Evolutionary conservation across 2,329 filamentous ascomycete genomes (phyloP), one percentile per base, ranked within the genome.

Genomic region (Alternaria arbusti): DNA sequence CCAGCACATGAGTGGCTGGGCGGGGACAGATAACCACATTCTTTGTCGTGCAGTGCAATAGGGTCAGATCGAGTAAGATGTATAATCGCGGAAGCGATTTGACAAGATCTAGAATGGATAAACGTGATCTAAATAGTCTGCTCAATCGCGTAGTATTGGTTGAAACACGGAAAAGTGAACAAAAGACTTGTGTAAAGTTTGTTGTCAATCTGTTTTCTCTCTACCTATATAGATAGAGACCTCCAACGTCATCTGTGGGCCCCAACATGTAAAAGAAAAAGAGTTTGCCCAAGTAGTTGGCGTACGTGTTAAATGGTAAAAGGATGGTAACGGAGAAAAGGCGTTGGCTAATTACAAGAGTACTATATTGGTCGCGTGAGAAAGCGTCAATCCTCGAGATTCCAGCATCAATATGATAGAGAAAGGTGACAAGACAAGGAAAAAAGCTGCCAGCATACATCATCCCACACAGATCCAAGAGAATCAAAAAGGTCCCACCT

Each of bases 281-380:
- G 40, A 13, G 43, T 11, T 47, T 30, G 54, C 20, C 25, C 13
- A 46, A 47, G 54, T 22, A 47, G 2, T 47, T 30, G 54, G 44
- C 44, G 40, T 47, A 13, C 17, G 15, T 22, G 54, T 44, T 56
- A 57, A 22, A 15, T 54, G 17, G 8, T 36, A 58, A 32, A 58
- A 45, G 20, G 32, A 28, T 28, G 25, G 57, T 54, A 13, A 54
- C 28, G 26, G 40, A 52, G 46, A 40, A 45, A 50, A 63, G 40
- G 28, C 50, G 43, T 46, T 58, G 44, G 32, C 43, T 64, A 49
- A 61, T 61, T 62, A 62, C 59, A 58, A 62, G 40, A 52, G 54
- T 22, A 20, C 26, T 61, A 49, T 51, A 46, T 52, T 62, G 55
- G 46, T 57, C 59, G 40, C 59, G 23, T 62, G 17, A 30, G 49